Evolutionary conservation across 306 rosid species (phyloP), one percentile per base, ranked within the genome.

Genomic region (Rosa multiflora): DNA sequence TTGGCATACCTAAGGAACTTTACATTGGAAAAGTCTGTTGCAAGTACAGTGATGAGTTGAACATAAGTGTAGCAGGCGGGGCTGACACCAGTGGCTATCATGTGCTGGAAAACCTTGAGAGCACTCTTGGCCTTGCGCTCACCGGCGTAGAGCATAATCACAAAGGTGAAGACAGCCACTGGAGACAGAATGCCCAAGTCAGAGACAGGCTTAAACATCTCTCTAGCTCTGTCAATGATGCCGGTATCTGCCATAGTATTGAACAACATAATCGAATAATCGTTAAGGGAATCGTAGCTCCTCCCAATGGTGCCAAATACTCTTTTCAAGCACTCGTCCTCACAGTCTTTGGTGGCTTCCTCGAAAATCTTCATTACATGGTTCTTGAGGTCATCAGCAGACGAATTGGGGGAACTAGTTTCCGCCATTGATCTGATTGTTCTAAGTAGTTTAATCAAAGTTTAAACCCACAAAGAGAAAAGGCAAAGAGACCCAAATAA

Each of bases 211-310:
- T 18, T 40, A 5, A 39, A 67, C 15, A 67, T 3, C 14, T 67
- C 26, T 8, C 13, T 9, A 26, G 72, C 72, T 67, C 17, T 2
- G 0, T 14, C 46, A 3, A 8, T 10, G 12, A 3, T 2, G 70
- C 43, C 46, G 21, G 1, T 1, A 5, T 18, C 23, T 66, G 10
- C 10, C 70, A 66, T 29, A 5, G 10, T 3, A 29, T 64, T 4
- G 13, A 13, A 52, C 58, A 15, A 3, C 5, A 4, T 1, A 63
- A 32, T 10, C 29, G 9, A 44, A 1, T 0, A 37, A 10, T 5
- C 8, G n/a, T 17, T 35, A 15, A 52, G 58, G 8, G n/a, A 52
- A 5, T 52, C 21, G n/a, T 52, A 52, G 58, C 94, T 49, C 5
- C 18, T 64, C 43, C 9, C 8, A 64, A 64, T 3, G 14, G 4